Conservation (phyloP, 768 basidiomycete species). For the Tremella yokohamensis region DNA sequence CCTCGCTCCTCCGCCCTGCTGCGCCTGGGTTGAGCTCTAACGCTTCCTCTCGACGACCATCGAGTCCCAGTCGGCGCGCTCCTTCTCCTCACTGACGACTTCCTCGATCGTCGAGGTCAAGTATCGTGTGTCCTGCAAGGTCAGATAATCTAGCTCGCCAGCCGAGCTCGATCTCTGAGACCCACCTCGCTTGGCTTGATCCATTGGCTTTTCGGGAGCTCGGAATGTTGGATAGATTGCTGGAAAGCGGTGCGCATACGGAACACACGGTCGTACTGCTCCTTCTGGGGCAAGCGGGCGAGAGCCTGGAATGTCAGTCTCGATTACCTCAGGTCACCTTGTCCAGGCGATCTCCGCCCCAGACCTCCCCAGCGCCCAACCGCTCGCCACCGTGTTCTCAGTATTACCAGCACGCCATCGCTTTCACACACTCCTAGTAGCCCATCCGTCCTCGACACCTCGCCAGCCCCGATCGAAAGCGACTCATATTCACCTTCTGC, state of each 20-base stretch:
- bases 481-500: conserved; percentile 38
- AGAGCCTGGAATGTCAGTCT: conserved; percentile 62
- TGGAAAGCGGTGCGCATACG: conserved; percentile 72
- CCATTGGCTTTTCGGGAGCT: conserved; percentile 80
- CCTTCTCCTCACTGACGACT: conserved; percentile 69
- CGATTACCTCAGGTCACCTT: no score
- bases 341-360: no score
- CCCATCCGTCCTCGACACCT: no score
- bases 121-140: conserved; percentile 77
- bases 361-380: no score
- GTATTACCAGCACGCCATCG: no score
- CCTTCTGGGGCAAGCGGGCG: conserved; percentile 68
- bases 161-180: conserved; percentile 6
- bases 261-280: conserved; percentile 85
- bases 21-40: not conserved
- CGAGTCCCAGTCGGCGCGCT: conserved; percentile 77
- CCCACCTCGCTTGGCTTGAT: conserved; percentile 69
- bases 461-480: no score
- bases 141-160: not conserved
- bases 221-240: conserved; percentile 69
- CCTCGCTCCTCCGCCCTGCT: no score
- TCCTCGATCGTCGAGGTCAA: conserved; percentile 71
- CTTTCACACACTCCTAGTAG: no score
- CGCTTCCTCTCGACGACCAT: conserved; percentile 64
- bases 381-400: no score